Conservation (phyloP, 1,284 basidiomycete genomes). For the Ceratobasidium sp. region DNA sequence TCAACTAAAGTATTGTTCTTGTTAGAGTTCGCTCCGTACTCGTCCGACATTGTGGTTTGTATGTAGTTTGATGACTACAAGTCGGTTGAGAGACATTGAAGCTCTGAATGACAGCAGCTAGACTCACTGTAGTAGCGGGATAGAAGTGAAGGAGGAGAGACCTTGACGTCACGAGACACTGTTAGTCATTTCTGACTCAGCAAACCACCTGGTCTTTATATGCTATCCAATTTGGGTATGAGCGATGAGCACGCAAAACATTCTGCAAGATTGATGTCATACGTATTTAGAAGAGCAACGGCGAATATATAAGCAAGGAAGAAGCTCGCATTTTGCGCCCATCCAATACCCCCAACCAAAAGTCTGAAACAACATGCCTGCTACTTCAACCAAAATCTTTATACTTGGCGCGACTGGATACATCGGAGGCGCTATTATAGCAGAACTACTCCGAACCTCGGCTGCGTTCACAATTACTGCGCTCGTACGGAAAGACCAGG, state of each 20-base stretch:
- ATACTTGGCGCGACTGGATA: conserved; percentile 59
- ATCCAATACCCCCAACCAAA: neutral
- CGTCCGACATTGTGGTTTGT: conserved; percentile 23
- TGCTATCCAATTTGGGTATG: conserved; percentile 5
- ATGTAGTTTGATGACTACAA: neutral
- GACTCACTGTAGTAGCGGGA: neutral
- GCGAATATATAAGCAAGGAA: conserved; percentile 1
- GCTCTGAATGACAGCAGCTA: neutral
- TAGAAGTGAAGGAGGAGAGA: neutral
- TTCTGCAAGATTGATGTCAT: conserved; percentile 10
- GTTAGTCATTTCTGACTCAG: conserved; percentile 18
- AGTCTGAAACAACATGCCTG: conserved; percentile 23
- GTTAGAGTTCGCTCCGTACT: conserved; percentile 38
- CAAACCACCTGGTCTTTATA: conserved; percentile 1
- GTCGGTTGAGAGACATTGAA: neutral
- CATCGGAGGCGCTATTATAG: conserved; percentile 52
- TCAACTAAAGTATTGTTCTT: conserved; percentile 37
- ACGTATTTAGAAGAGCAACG: conserved; percentile 1
- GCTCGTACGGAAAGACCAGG: conserved; percentile 54
- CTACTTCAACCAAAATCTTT: conserved; percentile 49
- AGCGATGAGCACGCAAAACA: conserved; percentile 12
- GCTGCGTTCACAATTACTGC: conserved; percentile 53
- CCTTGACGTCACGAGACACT: conserved; percentile 12
- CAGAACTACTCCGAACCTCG: conserved; percentile 52
- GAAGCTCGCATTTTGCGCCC: neutral